These are phyloP conservation scores for Decorospora gaudefroyi DNA, from an alignment of 2,329 filamentous ascomycete genomes.

Conservation along the genomic window DNA sequence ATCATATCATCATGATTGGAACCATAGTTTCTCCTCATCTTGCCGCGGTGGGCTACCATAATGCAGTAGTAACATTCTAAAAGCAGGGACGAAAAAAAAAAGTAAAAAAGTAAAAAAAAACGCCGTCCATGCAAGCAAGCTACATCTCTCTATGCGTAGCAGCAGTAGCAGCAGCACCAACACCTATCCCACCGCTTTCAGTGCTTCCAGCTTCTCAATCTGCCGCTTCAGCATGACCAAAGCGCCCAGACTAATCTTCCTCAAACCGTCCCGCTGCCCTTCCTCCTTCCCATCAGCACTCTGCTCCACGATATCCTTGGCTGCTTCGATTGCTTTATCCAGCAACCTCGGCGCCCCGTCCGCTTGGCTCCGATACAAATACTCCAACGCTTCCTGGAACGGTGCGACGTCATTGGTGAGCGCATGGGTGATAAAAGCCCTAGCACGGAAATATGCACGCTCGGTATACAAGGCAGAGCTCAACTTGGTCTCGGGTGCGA, in stretches of 20 bases:
- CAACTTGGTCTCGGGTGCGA: conserved; percentile 52
- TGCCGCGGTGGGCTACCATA: too few species aligned
- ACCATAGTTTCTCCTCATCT: too few species aligned
- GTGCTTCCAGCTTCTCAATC: conserved; percentile 45
- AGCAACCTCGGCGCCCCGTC: conserved; percentile 50
- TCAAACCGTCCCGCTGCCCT: conserved; percentile 51
- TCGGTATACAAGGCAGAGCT: conserved; percentile 59
- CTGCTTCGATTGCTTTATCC: conserved; percentile 51
- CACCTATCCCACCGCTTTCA: too few species aligned
- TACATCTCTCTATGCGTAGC: too few species aligned
- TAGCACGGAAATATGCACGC: conserved; percentile 58
- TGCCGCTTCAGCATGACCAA: conserved; percentile 50
- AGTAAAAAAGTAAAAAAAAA: too few species aligned
- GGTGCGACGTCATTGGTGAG: conserved; percentile 51
- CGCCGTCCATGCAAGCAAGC: too few species aligned
- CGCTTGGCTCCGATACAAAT: conserved; percentile 53
- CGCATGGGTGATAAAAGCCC: conserved; percentile 57
- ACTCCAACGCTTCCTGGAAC: conserved; percentile 58
- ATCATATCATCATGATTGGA: too few species aligned
- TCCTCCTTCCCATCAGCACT: conserved; percentile 41
- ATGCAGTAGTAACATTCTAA: too few species aligned
- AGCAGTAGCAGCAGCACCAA: too few species aligned
- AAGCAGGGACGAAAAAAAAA: too few species aligned
- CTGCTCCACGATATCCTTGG: conserved; percentile 49
- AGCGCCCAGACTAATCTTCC: conserved; percentile 55